phyloP scores from a whole-genome alignment of 345 rosid genomes.

The Capsella bursapastoris region DNA sequence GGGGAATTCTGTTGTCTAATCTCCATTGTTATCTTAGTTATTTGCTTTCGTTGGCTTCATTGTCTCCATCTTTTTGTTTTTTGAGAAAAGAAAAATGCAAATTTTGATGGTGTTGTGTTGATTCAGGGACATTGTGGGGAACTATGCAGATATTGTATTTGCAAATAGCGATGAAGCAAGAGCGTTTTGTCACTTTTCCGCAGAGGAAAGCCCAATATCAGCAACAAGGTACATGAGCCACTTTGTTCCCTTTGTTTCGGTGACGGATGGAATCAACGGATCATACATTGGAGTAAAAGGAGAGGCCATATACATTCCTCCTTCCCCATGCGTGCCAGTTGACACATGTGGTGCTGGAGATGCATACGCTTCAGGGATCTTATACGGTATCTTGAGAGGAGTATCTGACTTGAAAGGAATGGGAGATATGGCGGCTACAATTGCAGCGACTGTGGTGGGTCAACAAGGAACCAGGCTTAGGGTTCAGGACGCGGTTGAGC shows the following conservation, averaged over 20 bases:
- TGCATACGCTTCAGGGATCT: slow-evolving; percentile 90
- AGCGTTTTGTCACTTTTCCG: slow-evolving; percentile 78
- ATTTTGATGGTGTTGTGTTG: background rate
- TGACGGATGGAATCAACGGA: slow-evolving; percentile 85
- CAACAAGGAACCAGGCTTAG: slow-evolving; percentile 95
- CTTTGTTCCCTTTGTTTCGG: slow-evolving; percentile 85
- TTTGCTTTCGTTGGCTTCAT: background rate
- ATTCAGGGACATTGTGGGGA: slow-evolving; percentile 84
- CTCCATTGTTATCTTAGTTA: background rate
- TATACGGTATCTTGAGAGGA: slow-evolving; percentile 79
- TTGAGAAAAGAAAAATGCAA: no score
- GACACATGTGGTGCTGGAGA: slow-evolving; percentile 98
- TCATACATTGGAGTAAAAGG: slow-evolving; percentile 95
- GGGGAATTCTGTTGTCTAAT: background rate
- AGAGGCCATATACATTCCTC: slow-evolving; percentile 89
- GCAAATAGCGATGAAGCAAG: slow-evolving; percentile 91
- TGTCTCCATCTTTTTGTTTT: background rate
- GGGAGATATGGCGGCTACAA: slow-evolving; percentile 85
- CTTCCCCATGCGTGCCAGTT: slow-evolving; percentile 75
- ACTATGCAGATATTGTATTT: slow-evolving; percentile 78
- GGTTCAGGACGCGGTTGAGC: slow-evolving; percentile 66
- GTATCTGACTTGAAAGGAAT: slow-evolving; percentile 75
- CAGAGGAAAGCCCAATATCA: slow-evolving; percentile 71
- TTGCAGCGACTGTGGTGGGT: slow-evolving; percentile 86
- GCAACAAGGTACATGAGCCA: slow-evolving; percentile 89